Base-by-base conservation (phyloP, 2,329 filamentous ascomycete genomes). In the Colletotrichum salicis region DNA sequence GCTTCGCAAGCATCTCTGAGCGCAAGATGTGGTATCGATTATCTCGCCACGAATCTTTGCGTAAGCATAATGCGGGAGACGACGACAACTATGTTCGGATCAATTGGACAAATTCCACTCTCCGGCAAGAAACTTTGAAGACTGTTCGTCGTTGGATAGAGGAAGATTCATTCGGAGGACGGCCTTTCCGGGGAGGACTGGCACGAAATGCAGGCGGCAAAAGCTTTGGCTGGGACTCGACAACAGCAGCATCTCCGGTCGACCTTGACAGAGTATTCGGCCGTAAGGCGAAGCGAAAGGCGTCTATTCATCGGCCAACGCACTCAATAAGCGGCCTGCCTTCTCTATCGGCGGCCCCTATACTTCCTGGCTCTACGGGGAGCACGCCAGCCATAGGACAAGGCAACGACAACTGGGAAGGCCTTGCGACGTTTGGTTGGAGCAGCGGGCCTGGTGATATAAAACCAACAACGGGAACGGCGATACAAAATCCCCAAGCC, bases 111-210 rank as follows among this genome's bases (percentile, higher is more conserved):
- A 80, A 83, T n/a, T 91, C 90, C 0, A 79, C 84, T 7, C 80
- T 90, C 2, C 88, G 88, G 29, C 79, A 80, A 13, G 85, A 89
- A 10, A 88, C 86, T 1, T 84, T 90, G 70, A 85, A 86, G 68
- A 89, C 89, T 52, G 90, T 92, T 22, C 84, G 87, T 31, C 85
- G 89, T 31, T 93, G 91, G 91, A 90, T 92, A 85, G 88, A 91
- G 75, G 88, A 92, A 75, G 90, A 90, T 74, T 88, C 88, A 0
- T 87, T 89, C 33, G 83, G 86, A 2, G 88, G 89, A 1, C 85
- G 86, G 59, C 80, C 84, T 13, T 82, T 82, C 1, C 79, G 87
- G 11, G 85, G 84, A 8, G 84, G 84, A 29, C 76, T 67, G 11
- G 56, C 41, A 1, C 55, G 70, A n/a, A 67, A 55, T 22, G 82